Evolutionary conservation across 1,284 basidiomycete genomes (phyloP).

Genomic region (Leccinum holopus): DNA sequence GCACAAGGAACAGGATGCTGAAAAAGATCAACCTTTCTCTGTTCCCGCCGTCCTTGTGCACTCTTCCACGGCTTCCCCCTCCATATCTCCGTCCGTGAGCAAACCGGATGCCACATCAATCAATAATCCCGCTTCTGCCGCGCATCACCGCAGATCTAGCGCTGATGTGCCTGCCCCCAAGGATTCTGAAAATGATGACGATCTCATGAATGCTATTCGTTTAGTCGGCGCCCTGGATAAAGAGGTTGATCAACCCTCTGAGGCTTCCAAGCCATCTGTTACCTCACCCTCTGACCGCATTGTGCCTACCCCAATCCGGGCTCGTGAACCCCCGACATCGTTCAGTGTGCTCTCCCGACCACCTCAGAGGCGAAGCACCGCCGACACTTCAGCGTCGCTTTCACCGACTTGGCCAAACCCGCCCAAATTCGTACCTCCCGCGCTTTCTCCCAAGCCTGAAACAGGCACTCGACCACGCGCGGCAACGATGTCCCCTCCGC

Average conservation of each 20-base stretch:
- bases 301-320: slow-evolving; percentile 61
- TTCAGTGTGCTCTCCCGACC: slow-evolving; percentile 72
- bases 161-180: slow-evolving; percentile 17
- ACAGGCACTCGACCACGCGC: slow-evolving; percentile 17
- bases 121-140: slow-evolving; percentile 3
- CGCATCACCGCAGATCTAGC: slow-evolving; percentile 20
- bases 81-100: slow-evolving; percentile 16
- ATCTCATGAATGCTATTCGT: slow-evolving; percentile 34
- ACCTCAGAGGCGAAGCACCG: slow-evolving; percentile 31
- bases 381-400: slow-evolving; percentile 15
- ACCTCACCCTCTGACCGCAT: slow-evolving; percentile 36
- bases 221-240: slow-evolving; percentile 30
- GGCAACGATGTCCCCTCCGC: slow-evolving; percentile 5
- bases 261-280: neutral
- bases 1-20: slow-evolving; percentile 19
- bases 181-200: slow-evolving; percentile 27
- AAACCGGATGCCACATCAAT: slow-evolving; percentile 5
- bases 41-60: slow-evolving; percentile 28
- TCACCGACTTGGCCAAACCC: slow-evolving; percentile 13
- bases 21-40: slow-evolving; percentile 35
- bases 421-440: neutral
- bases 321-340: slow-evolving; percentile 40
- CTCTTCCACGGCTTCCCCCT: slow-evolving; percentile 24
- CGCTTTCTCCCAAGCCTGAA: slow-evolving; percentile 17
- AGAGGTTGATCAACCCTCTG: slow-evolving; percentile 17